Evolutionary conservation across 345 rosid species (phyloP), one percentile per base, ranked within the genome.

Genomic region (Hibiscus trionum): DNA sequence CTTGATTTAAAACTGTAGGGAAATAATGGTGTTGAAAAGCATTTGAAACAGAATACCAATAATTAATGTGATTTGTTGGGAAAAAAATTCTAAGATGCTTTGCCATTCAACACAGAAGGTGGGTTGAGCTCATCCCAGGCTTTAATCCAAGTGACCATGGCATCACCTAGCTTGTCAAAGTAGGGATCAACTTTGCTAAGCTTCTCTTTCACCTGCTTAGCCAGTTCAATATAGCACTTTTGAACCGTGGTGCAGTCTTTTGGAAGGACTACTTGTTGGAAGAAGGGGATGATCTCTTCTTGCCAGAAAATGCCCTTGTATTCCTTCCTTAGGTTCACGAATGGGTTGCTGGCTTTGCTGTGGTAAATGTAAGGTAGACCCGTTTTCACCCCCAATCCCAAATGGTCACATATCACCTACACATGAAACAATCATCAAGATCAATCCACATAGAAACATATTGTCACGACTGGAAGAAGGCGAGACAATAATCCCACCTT

Each of bases 131-230:
- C 72, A 31, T 77, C 81, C 85, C 85, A 82, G 16, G 81, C 79
- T 73, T 77, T 72, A 77, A 80, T 77, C 85, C 81, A 82, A 10
- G 83, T 77, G 21, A 75, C 72, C 81, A 82, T 82, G 64, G 80
- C 81, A 39, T 79, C 78, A 11, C 73, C 83, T 29, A 82, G 80
- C 44, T 80, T 79, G 42, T 72, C 73, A 61, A 82, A 82, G 72
- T 75, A 79, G 14, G 80, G 72, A 58, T 79, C 82, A 14, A 76
- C 14, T 26, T 56, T 61, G n/a, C 78, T 62, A 16, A 78, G 74
- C 72, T 76, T 78, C 31, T 78, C 76, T 60, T 76, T 78, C 39
- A 82, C 82, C 59, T 53, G 77, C 66, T 74, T 78, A 56, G 82
- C 61, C 33, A 82, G 84, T 44, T 76, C 80, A 14, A 68, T 42